phyloP scores from a whole-genome alignment of 164 flowering plant genomes.

The Vitis rupestris region DNA sequence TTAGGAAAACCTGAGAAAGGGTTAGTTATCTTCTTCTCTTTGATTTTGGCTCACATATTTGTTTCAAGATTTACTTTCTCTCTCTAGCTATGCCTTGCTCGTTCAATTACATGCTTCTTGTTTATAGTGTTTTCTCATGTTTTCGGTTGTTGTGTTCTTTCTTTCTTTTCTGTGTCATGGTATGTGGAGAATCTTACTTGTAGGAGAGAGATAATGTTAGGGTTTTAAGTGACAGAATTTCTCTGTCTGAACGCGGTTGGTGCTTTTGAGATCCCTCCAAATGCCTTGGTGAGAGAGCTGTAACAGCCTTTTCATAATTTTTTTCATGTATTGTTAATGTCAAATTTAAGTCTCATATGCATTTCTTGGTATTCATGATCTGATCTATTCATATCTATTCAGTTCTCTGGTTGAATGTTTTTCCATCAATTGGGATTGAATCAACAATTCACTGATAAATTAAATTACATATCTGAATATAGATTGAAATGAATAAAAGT shows the following conservation, averaged over 20 bases:
- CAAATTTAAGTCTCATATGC: background rate
- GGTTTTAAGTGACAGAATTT: conserved; percentile 6
- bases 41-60: background rate
- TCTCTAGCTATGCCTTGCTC: background rate
- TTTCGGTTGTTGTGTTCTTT: conserved; percentile 5
- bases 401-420: too few relatives aligned
- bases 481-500: too few relatives aligned
- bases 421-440: background rate
- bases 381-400: too few relatives aligned
- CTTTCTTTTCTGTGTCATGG: background rate
- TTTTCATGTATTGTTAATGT: conserved; percentile 1
- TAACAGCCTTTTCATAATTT: background rate
- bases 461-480: background rate
- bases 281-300: conserved; percentile 8
- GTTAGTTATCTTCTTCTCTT: conserved; percentile 3
- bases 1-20: too few relatives aligned
- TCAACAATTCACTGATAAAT: background rate
- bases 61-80: background rate
- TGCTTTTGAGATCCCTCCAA: conserved; percentile 7
- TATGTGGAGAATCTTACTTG: background rate
- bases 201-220: conserved; percentile 3
- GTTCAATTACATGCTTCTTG: background rate
- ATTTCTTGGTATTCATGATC: background rate
- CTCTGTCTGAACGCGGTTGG: conserved; percentile 1
- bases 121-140: background rate